phyloP scores from a whole-genome alignment of 805 yeast species.

The Candida maesae region DNA sequence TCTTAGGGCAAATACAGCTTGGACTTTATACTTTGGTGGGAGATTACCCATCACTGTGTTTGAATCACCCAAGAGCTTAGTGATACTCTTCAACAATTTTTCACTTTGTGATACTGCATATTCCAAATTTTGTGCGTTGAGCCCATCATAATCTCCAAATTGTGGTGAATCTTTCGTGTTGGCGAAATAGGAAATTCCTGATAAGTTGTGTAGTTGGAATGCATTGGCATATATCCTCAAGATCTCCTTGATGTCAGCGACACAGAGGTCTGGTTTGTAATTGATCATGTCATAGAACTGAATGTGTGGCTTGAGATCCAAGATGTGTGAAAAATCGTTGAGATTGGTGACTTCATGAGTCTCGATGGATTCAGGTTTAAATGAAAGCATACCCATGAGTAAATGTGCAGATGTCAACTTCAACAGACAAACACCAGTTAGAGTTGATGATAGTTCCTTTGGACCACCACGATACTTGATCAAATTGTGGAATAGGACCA shows the following conservation, averaged over 20 bases:
- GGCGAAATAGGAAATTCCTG: slow-evolving; percentile 13
- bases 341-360: slow-evolving; percentile 15
- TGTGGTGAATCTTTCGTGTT: slow-evolving; percentile 7
- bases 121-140: slow-evolving; percentile 9
- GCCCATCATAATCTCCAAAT: slow-evolving; percentile 8
- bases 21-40: slow-evolving; percentile 8
- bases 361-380: slow-evolving; percentile 9
- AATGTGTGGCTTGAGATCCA: slow-evolving; percentile 13
- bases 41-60: neutral
- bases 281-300: slow-evolving; percentile 15
- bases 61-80: neutral
- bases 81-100: slow-evolving; percentile 2
- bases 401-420: slow-evolving; percentile 10
- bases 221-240: slow-evolving; percentile 11
- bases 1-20: slow-evolving; percentile 6
- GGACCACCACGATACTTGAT: slow-evolving; percentile 17
- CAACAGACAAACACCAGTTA: slow-evolving; percentile 15
- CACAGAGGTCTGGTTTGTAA: slow-evolving; percentile 9
- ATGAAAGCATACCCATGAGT: slow-evolving; percentile 12
- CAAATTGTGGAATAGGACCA: slow-evolving; percentile 6
- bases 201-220: slow-evolving; percentile 14
- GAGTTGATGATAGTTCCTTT: slow-evolving; percentile 5
- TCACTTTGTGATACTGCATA: slow-evolving; percentile 8
- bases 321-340: slow-evolving; percentile 8
- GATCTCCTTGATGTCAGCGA: slow-evolving; percentile 11